These are phyloP conservation scores for Saccharomycopsis fibuligera DNA, from an alignment of 805 yeast species.

Conservation along the genomic window DNA sequence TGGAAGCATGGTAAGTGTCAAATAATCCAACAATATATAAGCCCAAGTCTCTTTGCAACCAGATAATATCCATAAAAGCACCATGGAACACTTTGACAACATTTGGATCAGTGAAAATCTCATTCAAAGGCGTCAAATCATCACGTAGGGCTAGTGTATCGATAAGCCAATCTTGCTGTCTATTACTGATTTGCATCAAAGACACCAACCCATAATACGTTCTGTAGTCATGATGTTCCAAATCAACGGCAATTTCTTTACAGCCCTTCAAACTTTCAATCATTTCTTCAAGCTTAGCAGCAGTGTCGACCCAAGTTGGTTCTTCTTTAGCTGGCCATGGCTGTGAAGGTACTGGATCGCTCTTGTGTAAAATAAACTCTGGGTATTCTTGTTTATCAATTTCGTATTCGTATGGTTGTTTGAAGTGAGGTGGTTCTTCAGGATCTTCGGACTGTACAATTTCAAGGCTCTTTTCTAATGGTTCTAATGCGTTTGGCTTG, in stretches of 20 bases:
- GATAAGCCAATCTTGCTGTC: slow-evolving; percentile 77
- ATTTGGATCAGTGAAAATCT: slow-evolving; percentile 71
- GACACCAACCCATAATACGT: slow-evolving; percentile 87
- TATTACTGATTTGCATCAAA: slow-evolving; percentile 83
- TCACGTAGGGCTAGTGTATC: slow-evolving; percentile 80
- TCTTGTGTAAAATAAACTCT: slow-evolving; percentile 38
- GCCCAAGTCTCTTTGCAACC: slow-evolving; percentile 96
- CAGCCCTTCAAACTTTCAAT: slow-evolving; percentile 42
- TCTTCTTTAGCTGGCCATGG: slow-evolving; percentile 60
- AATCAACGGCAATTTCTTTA: slow-evolving; percentile 80
- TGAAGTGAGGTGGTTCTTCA: slow-evolving; percentile 51
- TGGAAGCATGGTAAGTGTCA: slow-evolving; percentile 90
- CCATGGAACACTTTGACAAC: slow-evolving; percentile 92
- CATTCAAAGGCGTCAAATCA: slow-evolving; percentile 60
- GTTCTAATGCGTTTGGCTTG: slow-evolving; percentile 65
- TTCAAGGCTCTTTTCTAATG: slow-evolving; percentile 25
- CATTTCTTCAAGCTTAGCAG: slow-evolving; percentile 47
- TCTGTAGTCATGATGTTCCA: slow-evolving; percentile 92
- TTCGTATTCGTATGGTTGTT: slow-evolving; percentile 77
- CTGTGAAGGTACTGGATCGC: slow-evolving; percentile 44
- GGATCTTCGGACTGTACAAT: slow-evolving; percentile 27
- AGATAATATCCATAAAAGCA: slow-evolving; percentile 91
- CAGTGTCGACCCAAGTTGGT: slow-evolving; percentile 65
- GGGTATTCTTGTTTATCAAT: slow-evolving; percentile 70
- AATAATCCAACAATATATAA: slow-evolving; percentile 81